Conservation (phyloP, 345 rosid species). For the Gossypium longicalyx region DNA sequence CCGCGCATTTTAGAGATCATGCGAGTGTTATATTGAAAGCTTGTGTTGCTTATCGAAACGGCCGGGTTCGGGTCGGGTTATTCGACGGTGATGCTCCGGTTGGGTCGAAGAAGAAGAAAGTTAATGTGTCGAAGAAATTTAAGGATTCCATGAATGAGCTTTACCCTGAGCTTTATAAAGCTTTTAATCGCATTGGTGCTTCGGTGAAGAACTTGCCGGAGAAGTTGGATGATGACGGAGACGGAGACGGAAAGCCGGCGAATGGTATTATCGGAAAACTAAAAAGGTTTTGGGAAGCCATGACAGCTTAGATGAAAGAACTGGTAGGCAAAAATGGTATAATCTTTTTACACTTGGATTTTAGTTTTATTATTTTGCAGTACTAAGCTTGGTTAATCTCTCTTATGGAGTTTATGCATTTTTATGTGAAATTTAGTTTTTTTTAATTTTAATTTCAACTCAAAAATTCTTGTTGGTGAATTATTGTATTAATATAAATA, state of each 20-base stretch:
- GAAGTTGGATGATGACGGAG: too few relatives aligned
- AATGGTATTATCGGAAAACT: neutral
- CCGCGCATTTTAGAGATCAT: neutral
- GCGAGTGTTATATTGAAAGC: constrained; percentile 6
- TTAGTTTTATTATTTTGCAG: neutral
- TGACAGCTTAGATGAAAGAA: neutral
- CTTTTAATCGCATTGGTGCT: constrained; percentile 4
- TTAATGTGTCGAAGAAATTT: neutral
- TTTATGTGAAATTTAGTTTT: too few relatives aligned
- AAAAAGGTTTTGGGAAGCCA: neutral
- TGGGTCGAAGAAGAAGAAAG: neutral
- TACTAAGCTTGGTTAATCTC: neutral
- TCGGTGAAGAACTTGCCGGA: neutral
- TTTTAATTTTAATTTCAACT: too few relatives aligned
- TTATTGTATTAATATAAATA: too few relatives aligned
- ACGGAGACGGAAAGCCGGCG: neutral
- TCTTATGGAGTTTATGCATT: neutral
- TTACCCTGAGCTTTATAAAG: neutral
- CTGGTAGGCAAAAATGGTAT: neutral
- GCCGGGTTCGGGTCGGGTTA: constrained; percentile 1
- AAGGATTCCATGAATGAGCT: neutral
- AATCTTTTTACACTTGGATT: neutral
- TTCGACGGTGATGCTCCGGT: neutral
- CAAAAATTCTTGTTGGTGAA: too few relatives aligned
- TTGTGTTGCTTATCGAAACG: constrained; percentile 9